Evolutionary conservation across 352 stramenopile genomes (phyloP).

Genomic region (Phytopythium helicoides): DNA sequence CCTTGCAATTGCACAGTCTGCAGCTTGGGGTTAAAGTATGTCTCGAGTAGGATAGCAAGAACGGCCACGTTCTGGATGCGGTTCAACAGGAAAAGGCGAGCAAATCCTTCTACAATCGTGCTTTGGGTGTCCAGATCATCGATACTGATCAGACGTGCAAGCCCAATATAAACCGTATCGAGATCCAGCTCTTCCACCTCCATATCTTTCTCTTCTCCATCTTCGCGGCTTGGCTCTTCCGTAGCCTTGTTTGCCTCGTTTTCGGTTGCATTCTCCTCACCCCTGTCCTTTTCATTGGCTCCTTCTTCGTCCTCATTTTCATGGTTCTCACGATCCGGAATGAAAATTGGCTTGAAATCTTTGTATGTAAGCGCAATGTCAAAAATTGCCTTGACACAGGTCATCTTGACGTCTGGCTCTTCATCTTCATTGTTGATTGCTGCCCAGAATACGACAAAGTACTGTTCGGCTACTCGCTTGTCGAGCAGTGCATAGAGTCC

Average conservation of each 20-base stretch:
- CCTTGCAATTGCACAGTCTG: slow-evolving; percentile 49
- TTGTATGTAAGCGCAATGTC: slow-evolving; percentile 68
- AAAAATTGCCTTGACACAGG: slow-evolving; percentile 68
- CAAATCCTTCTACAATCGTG: slow-evolving; percentile 75
- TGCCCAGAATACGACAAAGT: slow-evolving; percentile 78
- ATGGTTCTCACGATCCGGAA: slow-evolving; percentile 18
- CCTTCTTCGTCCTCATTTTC: slow-evolving; percentile 20
- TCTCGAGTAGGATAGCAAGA: slow-evolving; percentile 63
- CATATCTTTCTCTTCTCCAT: slow-evolving; percentile 9
- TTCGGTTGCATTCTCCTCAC: too few species aligned
- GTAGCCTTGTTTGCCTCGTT: too few species aligned
- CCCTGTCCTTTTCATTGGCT: slow-evolving; percentile 17
- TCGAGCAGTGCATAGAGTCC: slow-evolving; percentile 72
- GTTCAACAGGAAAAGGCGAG: slow-evolving; percentile 70
- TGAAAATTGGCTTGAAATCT: slow-evolving; percentile 50
- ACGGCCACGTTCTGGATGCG: slow-evolving; percentile 64
- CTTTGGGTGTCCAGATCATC: slow-evolving; percentile 72
- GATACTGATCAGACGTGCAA: slow-evolving; percentile 47
- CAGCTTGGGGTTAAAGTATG: slow-evolving; percentile 63
- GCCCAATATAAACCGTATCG: slow-evolving; percentile 54
- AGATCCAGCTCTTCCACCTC: slow-evolving; percentile 43
- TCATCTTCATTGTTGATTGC: slow-evolving; percentile 77
- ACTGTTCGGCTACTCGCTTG: slow-evolving; percentile 57
- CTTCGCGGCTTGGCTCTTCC: too few species aligned
- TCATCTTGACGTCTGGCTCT: slow-evolving; percentile 75